A percentile compares a stretch with the other conserved stretches of the same genome.
These are phyloP conservation scores for Hericium erinaceus DNA, from an alignment of 768 basidiomycete species.

Conservation along the genomic window DNA sequence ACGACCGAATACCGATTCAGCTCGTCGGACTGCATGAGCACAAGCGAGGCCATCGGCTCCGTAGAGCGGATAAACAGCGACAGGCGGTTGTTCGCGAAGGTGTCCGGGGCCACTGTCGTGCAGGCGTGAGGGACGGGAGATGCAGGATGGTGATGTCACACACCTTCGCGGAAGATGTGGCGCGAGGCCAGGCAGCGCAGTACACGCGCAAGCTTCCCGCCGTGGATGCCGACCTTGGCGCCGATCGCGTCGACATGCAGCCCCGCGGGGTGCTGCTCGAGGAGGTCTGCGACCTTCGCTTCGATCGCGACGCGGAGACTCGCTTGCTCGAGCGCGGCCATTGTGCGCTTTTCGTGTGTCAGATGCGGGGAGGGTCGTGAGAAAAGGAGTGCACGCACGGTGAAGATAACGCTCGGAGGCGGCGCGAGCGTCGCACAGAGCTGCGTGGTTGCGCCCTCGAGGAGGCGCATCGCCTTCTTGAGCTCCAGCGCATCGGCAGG, in stretches of 20 bases:
- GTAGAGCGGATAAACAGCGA: constrained; percentile 26
- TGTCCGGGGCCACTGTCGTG: constrained; percentile 23
- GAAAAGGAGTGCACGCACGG: constrained; percentile 5
- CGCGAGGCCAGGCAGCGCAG: constrained; percentile 31
- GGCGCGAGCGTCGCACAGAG: constrained; percentile 14
- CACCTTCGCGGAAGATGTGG: constrained; percentile 33
- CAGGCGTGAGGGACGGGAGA: neutral
- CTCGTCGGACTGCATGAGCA: constrained; percentile 15
- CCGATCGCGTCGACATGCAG: constrained; percentile 26
- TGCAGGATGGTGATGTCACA: neutral
- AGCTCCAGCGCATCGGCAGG: constrained; percentile 8
- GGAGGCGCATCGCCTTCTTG: constrained; percentile 10
- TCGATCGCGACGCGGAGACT: constrained; percentile 26
- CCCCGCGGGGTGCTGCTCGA: constrained; percentile 28
- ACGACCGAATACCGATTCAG: constrained; percentile 15
- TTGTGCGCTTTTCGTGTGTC: neutral
- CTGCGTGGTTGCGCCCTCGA: constrained; percentile 18
- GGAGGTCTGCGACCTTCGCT: constrained; percentile 29
- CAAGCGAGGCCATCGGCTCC: constrained; percentile 21
- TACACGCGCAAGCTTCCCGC: constrained; percentile 29
- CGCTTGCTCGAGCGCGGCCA: constrained; percentile 7
- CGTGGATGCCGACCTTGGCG: constrained; percentile 22
- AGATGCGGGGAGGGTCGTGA: neutral
- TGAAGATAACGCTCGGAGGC: constrained; percentile 11
- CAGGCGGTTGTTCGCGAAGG: constrained; percentile 35